Evolutionary conservation across 768 basidiomycete species (phyloP).

Genomic region (Suillus luteus): DNA sequence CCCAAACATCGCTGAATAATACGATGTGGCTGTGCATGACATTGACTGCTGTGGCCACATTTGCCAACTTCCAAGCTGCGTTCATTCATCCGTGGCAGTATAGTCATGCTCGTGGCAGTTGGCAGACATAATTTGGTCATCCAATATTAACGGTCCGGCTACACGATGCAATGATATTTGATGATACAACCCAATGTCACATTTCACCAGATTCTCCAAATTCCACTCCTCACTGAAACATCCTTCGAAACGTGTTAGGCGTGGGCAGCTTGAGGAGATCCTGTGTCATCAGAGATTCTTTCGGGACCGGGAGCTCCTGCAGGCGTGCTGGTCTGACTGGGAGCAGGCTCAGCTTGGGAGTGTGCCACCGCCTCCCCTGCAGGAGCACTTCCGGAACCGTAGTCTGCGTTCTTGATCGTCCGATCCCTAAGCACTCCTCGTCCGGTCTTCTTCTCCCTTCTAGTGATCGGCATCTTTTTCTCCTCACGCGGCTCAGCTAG

Average conservation of each 20-base stretch:
- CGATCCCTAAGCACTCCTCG: constrained; percentile 15
- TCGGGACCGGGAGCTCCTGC: constrained; percentile 12
- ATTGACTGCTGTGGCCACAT: background rate
- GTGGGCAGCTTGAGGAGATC: constrained; percentile 1
- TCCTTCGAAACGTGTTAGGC: constrained; percentile 4
- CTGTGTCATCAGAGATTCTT: constrained; percentile 12
- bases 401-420: constrained; percentile 29
- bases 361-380: constrained; percentile 5
- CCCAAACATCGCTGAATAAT: constrained; percentile 29
- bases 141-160: background rate
- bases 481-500: background rate
- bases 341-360: constrained; percentile 13
- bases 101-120: background rate
- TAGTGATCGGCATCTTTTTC: background rate
- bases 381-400: constrained; percentile 22
- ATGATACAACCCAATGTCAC: background rate
- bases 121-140: background rate
- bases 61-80: constrained; percentile 10
- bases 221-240: background rate
- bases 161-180: background rate
- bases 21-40: constrained; percentile 28
- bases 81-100: constrained; percentile 9
- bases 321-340: constrained; percentile 19
- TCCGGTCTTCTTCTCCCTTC: constrained; percentile 9
- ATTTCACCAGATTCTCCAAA: background rate